A percentile compares a stretch with the other conserved stretches of the same genome.
These are phyloP conservation scores for Wickerhamomyces subpelliculosus DNA, from an alignment of 805 yeast species.

Conservation along the genomic window DNA sequence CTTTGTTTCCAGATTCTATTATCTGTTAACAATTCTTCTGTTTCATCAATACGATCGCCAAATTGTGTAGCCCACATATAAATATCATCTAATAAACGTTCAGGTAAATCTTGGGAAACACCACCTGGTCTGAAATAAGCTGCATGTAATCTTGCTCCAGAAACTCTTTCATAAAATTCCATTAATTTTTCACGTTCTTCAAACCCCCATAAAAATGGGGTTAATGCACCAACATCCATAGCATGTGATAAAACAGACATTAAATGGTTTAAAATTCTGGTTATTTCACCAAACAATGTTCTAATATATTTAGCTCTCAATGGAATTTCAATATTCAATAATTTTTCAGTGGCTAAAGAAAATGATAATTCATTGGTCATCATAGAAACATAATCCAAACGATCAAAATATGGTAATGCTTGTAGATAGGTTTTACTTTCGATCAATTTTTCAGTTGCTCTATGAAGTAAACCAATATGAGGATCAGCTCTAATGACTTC, in stretches of 20 bases:
- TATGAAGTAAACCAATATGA: conserved; percentile 79
- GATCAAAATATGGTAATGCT: conserved; percentile 83
- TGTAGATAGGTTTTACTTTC: conserved; percentile 83
- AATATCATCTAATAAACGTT: conserved; percentile 80
- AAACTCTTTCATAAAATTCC: conserved; percentile 88
- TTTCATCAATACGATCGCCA: conserved; percentile 87
- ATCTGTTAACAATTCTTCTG: conserved; percentile 83
- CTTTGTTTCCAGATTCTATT: conserved; percentile 91
- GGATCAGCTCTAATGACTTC: conserved; percentile 85
- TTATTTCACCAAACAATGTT: conserved; percentile 80
- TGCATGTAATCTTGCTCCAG: conserved; percentile 85
- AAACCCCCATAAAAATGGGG: conserved; percentile 91
- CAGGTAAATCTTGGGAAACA: conserved; percentile 82
- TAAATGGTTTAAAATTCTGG: conserved; percentile 75
- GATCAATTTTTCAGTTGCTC: conserved; percentile 86
- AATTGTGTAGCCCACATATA: conserved; percentile 96
- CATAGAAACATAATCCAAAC: conserved; percentile 80
- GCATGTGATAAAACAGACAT: conserved; percentile 86
- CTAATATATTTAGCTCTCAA: conserved; percentile 79
- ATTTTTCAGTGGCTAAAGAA: conserved; percentile 76
- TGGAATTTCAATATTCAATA: conserved; percentile 79
- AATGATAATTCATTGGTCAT: conserved; percentile 89
- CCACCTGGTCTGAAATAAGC: conserved; percentile 93
- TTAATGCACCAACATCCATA: conserved; percentile 92
- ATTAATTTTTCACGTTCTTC: conserved; percentile 89